Percentiles rank a stretch among this genome's conserved stretches.
phyloP scores from a whole-genome alignment of 768 basidiomycete genomes.

The Coprinellus micaceus region DNA sequence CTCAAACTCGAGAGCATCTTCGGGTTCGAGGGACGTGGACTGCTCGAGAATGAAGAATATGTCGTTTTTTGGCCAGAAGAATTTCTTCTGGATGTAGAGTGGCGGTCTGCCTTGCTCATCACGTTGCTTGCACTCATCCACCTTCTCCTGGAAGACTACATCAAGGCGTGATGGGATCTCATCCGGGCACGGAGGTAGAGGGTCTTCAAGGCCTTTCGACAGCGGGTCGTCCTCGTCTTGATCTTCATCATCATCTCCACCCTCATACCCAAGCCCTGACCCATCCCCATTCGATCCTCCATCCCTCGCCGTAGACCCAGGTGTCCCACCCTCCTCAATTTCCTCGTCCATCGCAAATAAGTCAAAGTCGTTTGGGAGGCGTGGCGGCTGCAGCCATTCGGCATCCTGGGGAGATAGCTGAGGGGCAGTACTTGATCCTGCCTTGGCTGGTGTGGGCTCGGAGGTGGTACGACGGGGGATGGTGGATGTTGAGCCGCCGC shows the following conservation, averaged over 20 bases:
- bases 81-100: background rate
- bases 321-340: too few relatives aligned
- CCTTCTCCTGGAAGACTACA: background rate
- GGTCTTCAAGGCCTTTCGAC: background rate
- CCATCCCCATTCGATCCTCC: background rate
- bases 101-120: too few relatives aligned
- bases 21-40: background rate
- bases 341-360: too few relatives aligned
- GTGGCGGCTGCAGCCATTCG: too few relatives aligned
- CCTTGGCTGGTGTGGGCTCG: too few relatives aligned
- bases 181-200: background rate
- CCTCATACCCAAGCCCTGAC: background rate
- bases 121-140: too few relatives aligned
- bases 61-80: background rate
- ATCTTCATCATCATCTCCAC: constrained; percentile 7
- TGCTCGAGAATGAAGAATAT: background rate
- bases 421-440: too few relatives aligned
- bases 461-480: too few relatives aligned
- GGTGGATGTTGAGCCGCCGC: too few relatives aligned
- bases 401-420: too few relatives aligned
- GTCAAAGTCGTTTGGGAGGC: too few relatives aligned
- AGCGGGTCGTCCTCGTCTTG: background rate
- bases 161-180: background rate
- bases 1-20: background rate
- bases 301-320: too few relatives aligned